A percentile compares a stretch with the other conserved stretches of the same genome.
Evolutionary conservation across 2,329 filamentous ascomycete species (phyloP).

Genomic region (Grosmannia penicillata): DNA sequence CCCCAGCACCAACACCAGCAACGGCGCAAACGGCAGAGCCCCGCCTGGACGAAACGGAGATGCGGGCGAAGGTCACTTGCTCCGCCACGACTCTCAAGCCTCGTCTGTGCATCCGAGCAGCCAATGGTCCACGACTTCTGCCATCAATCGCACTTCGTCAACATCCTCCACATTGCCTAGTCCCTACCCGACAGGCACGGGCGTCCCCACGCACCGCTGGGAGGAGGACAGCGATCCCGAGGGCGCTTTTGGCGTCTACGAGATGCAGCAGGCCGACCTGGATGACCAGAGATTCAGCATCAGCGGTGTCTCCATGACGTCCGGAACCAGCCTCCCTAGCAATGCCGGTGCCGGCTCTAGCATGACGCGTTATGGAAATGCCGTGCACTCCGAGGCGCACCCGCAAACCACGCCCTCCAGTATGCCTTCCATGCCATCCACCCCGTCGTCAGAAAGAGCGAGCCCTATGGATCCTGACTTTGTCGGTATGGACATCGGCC

Average conservation of each 20-base stretch:
- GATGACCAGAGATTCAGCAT: conserved; percentile 50
- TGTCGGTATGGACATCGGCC: conserved; percentile 54
- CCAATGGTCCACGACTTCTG: conserved; percentile 23
- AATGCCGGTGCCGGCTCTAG: not conserved
- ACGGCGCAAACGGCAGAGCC: conserved; percentile 26
- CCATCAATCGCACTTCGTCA: conserved; percentile 16
- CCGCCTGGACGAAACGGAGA: not conserved
- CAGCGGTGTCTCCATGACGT: conserved; percentile 29
- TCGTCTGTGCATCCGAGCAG: conserved; percentile 26
- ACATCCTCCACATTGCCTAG: conserved; percentile 4
- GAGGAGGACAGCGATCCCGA: conserved; percentile 70
- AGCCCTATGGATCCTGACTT: conserved; percentile 58
- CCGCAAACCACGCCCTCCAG: conserved; percentile 12
- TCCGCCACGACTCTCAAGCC: conserved; percentile 27
- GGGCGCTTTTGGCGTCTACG: conserved; percentile 68
- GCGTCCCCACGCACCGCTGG: conserved; percentile 20
- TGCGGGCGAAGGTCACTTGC: conserved; percentile 1
- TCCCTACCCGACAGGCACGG: not conserved
- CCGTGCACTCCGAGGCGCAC: not conserved
- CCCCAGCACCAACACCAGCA: conserved; percentile 33
- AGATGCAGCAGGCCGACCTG: conserved; percentile 72
- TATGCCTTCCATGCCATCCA: conserved; percentile 27
- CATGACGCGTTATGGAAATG: conserved; percentile 5
- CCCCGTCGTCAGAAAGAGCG: conserved; percentile 29
- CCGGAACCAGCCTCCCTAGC: conserved; percentile 5